Evolutionary conservation across 1,284 basidiomycete genomes (phyloP).

Genomic region (Afroboletus lepidellus): DNA sequence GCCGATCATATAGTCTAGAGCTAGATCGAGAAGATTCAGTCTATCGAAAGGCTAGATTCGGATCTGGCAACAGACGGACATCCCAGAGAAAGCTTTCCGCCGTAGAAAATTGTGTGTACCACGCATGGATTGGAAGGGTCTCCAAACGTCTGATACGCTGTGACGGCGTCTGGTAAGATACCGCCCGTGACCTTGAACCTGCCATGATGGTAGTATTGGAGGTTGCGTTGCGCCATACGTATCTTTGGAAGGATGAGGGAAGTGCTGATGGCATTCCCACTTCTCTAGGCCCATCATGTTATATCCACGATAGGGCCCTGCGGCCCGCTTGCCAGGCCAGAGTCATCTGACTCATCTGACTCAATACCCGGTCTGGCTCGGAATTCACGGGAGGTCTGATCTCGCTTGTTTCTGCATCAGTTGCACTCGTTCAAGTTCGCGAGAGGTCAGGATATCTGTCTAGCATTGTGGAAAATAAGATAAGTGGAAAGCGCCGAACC

Average conservation of each 20-base stretch:
- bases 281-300: no score
- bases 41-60: not conserved
- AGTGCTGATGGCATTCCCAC: not conserved
- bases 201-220: constrained; percentile 23
- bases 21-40: constrained; percentile 30
- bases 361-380: no score
- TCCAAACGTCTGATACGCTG: constrained; percentile 22
- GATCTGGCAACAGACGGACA: constrained; percentile 6
- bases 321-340: no score
- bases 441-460: no score
- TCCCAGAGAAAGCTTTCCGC: constrained; percentile 23
- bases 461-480: no score
- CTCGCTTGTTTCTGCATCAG: no score
- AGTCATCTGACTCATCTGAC: no score
- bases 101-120: constrained; percentile 21
- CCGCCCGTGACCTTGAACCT: constrained; percentile 24
- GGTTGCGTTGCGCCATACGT: not conserved
- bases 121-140: constrained; percentile 22
- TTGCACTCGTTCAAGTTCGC: no score
- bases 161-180: constrained; percentile 24
- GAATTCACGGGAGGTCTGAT: no score
- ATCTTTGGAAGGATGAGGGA: not conserved
- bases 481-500: no score
- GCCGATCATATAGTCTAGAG: constrained; percentile 48
- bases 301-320: no score